phyloP scores from a whole-genome alignment of 371 early-diverging fungal genomes.

The Saksenaea oblongispora region DNA sequence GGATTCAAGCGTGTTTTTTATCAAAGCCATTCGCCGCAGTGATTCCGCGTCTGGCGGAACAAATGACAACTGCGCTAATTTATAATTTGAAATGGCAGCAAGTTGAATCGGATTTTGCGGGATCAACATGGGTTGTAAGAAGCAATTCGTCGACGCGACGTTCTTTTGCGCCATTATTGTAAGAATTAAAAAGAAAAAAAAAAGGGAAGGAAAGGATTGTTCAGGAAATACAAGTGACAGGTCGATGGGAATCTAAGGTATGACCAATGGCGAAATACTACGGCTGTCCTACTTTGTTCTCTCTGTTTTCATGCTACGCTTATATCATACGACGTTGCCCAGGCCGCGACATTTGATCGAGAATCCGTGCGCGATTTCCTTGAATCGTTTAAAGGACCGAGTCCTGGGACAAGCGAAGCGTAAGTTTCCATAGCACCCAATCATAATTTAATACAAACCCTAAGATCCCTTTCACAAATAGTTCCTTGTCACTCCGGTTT shows the following conservation, averaged over 20 bases:
- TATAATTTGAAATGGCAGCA: slow-evolving; percentile 34
- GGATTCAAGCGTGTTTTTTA: slow-evolving; percentile 23
- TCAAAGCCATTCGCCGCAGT: slow-evolving; percentile 23
- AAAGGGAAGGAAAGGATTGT: not conserved
- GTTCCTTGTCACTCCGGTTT: slow-evolving; percentile 55
- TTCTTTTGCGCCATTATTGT: not conserved
- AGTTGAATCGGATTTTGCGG: slow-evolving; percentile 20
- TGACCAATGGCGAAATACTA: not conserved
- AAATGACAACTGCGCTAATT: slow-evolving; percentile 30
- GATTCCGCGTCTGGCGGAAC: slow-evolving; percentile 18
- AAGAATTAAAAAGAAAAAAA: not conserved
- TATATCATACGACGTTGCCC: slow-evolving; percentile 43
- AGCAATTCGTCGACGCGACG: not conserved
- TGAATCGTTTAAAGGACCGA: slow-evolving; percentile 61
- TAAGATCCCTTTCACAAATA: slow-evolving; percentile 59
- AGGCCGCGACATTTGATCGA: slow-evolving; percentile 66
- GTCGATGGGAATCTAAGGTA: not conserved
- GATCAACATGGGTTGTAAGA: not conserved
- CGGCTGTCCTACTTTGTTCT: not conserved
- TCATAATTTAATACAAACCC: slow-evolving; percentile 42
- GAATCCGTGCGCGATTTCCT: slow-evolving; percentile 56
- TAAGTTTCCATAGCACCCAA: slow-evolving; percentile 14
- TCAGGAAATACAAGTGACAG: slow-evolving; percentile 4
- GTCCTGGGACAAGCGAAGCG: slow-evolving; percentile 33
- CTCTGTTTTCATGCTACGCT: not conserved